Base-by-base conservation (phyloP, 2,329 filamentous ascomycete species). In the Xylariaceae sp. region DNA sequence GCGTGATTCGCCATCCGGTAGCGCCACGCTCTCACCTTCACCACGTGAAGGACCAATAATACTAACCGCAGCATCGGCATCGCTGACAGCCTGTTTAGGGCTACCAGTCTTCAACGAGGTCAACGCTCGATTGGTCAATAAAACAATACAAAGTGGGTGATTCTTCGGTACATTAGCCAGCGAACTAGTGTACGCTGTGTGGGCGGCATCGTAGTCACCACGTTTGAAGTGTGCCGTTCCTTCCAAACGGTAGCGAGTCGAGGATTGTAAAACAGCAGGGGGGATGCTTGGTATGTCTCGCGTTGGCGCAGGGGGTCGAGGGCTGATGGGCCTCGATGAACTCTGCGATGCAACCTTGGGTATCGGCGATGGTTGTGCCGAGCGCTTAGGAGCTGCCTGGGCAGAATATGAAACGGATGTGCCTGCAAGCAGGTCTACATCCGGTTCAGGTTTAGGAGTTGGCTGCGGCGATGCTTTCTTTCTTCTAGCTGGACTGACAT, bases 141-240 rank as follows among this genome's bases (percentile, higher is more conserved):
- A 82, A n/a, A 97, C 79, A 60, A 97, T 94, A 15, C 85, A 85
- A 23, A 97, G 80, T 0, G 93, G 93, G 72, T 99, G 94, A 3
- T 80, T 82, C 11, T 83, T 74, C 1, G 94, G 94, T 37, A 99
- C 79, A 44, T 85, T 83, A 1, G 82, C 77, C 2, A 99, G 78
- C 1, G 94, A 91, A 35, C 84, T 82, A 0, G 89, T 86, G 73
- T 97, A 99, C 0, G 88, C 87, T 17, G 85, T 80, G 68, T 97
- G 91, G 0, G 94, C 94, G 8, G 89, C 83, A 15, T 90, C 88
- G 73, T 91, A 99, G 73, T 99, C 94, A 39, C 94, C 94, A 42
- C 90, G 86, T 75, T 97, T 97, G 77, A 96, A 97, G 65, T 95
- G 89, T 56, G 89, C 88, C 8, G 92, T 90, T 15, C 93, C 94